Percentiles rank a stretch among this genome's conserved stretches.
These are phyloP conservation scores for Clarireedia monteithiana DNA, from an alignment of 2,329 filamentous ascomycete species.

Conservation along the genomic window DNA sequence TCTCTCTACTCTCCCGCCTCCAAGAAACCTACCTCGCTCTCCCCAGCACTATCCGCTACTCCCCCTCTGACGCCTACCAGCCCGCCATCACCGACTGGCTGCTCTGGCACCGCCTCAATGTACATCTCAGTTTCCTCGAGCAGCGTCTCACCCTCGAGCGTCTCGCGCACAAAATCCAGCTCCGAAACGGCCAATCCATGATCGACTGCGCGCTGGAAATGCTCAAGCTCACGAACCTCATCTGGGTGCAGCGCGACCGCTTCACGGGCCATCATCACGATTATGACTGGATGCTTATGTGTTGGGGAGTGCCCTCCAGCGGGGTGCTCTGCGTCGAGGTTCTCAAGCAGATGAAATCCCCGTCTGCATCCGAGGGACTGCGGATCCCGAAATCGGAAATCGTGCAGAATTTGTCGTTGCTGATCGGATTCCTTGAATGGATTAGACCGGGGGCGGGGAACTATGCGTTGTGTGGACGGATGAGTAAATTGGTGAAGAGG, in stretches of 20 bases:
- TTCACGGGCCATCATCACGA: constrained; percentile 35
- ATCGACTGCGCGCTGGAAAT: constrained; percentile 39
- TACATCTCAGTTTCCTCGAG: constrained; percentile 43
- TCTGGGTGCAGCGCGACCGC: constrained; percentile 43
- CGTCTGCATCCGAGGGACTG: constrained; percentile 27
- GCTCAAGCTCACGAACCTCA: constrained; percentile 37
- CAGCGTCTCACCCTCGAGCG: constrained; percentile 53
- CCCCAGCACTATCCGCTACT: constrained; percentile 27
- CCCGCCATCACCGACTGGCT: constrained; percentile 30
- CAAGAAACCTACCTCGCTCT: constrained; percentile 34
- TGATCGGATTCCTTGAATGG: constrained; percentile 45
- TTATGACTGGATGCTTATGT: constrained; percentile 43
- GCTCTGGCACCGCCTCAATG: constrained; percentile 37
- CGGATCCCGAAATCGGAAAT: constrained; percentile 39
- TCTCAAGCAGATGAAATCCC: constrained; percentile 34
- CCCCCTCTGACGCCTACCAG: constrained; percentile 34
- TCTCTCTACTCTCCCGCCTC: constrained; percentile 8
- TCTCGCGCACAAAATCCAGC: constrained; percentile 40
- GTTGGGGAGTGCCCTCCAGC: constrained; percentile 40
- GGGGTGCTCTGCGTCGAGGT: constrained; percentile 45
- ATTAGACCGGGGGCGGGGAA: constrained; percentile 41
- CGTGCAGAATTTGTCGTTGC: constrained; percentile 43
- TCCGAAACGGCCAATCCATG: constrained; percentile 34
- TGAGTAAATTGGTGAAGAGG: constrained; percentile 40
- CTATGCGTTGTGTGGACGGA: constrained; percentile 38